A percentile compares a stretch with the other conserved stretches of the same genome.
These are phyloP conservation scores for Wickerhamia fluorescens DNA, from an alignment of 805 yeast genomes.

Conservation along the genomic window DNA sequence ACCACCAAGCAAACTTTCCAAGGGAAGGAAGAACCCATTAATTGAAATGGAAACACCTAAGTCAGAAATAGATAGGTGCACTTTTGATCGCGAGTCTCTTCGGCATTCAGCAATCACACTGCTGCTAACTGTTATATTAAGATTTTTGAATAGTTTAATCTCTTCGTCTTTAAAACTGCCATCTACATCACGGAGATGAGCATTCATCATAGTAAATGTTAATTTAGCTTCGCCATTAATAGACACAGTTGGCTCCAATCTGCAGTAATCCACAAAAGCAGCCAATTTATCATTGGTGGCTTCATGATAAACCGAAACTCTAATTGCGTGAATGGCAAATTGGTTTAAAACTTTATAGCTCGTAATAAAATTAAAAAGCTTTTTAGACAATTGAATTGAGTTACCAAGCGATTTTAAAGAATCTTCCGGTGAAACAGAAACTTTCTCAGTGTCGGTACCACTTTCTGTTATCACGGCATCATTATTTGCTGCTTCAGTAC, in stretches of 20 bases:
- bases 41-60: slow-evolving; percentile 8
- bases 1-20: slow-evolving; percentile 3
- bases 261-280: slow-evolving; percentile 1
- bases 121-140: slow-evolving; percentile 16
- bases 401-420: too few relatives aligned
- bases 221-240: slow-evolving; percentile 8
- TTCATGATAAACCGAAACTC: slow-evolving; percentile 8
- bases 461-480: too few relatives aligned
- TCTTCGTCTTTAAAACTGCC: slow-evolving; percentile 7
- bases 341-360: slow-evolving; percentile 16
- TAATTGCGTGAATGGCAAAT: slow-evolving; percentile 17
- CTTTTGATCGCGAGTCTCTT: slow-evolving; percentile 1
- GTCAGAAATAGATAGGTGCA: slow-evolving; percentile 9
- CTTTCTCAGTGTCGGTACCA: too few relatives aligned
- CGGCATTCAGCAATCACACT: slow-evolving; percentile 15
- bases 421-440: not conserved
- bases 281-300: slow-evolving; percentile 1
- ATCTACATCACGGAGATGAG: slow-evolving; percentile 12
- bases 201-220: slow-evolving; percentile 14
- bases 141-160: slow-evolving; percentile 16
- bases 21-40: slow-evolving; percentile 6
- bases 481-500: too few relatives aligned
- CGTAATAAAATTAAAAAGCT: slow-evolving; percentile 4
- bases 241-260: slow-evolving; percentile 3
- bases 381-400: slow-evolving; percentile 11